Conservation (phyloP, 176 grass and related monocot genomes). For the Neostapfia colusana region DNA sequence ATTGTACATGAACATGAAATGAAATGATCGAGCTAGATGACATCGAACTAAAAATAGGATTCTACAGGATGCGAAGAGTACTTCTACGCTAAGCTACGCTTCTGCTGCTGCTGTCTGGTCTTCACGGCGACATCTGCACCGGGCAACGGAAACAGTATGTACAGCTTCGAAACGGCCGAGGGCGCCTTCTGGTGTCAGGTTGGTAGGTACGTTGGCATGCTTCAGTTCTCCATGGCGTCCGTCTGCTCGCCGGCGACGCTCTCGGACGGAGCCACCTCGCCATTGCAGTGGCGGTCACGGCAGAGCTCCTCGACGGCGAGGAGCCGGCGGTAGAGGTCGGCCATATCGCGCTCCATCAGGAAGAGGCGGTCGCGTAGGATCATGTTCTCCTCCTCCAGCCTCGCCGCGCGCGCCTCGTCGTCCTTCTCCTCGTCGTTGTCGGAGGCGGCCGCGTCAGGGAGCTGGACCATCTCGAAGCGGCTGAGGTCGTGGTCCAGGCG, state of each 20-base stretch:
- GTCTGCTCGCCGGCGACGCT: neutral
- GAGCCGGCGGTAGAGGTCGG: slow-evolving; percentile 59
- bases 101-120: too few relatives aligned
- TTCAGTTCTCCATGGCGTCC: slow-evolving; percentile 34
- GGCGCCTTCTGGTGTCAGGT: slow-evolving; percentile 2
- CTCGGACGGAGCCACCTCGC: neutral
- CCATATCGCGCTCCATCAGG: slow-evolving; percentile 88
- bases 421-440: slow-evolving; percentile 49
- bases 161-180: slow-evolving; percentile 23
- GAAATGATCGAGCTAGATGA: slow-evolving; percentile 19
- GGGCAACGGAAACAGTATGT: slow-evolving; percentile 40
- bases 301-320: slow-evolving; percentile 50
- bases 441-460: slow-evolving; percentile 24
- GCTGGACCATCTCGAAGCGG: slow-evolving; percentile 96
- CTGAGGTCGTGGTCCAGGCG: slow-evolving; percentile 97
- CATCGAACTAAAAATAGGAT: slow-evolving; percentile 23
- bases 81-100: slow-evolving; percentile 29
- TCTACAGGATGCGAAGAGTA: slow-evolving; percentile 22
- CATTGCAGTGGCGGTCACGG: slow-evolving; percentile 40
- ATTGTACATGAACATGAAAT: slow-evolving; percentile 31
- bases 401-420: slow-evolving; percentile 44
- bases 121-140: slow-evolving; percentile 49
- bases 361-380: slow-evolving; percentile 69
- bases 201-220: neutral
- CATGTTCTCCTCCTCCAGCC: slow-evolving; percentile 86